phyloP scores from a whole-genome alignment of 768 basidiomycete genomes.

The Hortiboletus flavorubellus region DNA sequence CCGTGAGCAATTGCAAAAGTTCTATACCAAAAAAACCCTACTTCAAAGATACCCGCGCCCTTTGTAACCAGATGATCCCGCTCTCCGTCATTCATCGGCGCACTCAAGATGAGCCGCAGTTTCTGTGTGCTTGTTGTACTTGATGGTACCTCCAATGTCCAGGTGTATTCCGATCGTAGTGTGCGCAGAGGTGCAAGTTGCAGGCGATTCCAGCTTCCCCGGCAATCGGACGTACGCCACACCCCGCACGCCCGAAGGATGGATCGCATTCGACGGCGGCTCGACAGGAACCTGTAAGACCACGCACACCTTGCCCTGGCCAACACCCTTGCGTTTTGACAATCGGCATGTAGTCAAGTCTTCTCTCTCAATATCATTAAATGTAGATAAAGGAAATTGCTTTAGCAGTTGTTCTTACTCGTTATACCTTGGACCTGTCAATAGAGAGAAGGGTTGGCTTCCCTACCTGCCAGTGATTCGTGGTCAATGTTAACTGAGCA shows the following conservation, averaged over 20 bases:
- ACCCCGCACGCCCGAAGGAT: constrained; percentile 49
- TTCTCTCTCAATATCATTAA: background rate
- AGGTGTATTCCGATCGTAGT: constrained; percentile 29
- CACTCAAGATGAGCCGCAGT: constrained; percentile 36
- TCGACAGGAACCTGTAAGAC: constrained; percentile 45
- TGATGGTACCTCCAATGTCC: constrained; percentile 42
- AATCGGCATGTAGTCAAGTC: constrained; percentile 1
- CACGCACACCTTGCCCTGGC: background rate
- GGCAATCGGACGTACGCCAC: constrained; percentile 50
- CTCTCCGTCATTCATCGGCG: constrained; percentile 38
- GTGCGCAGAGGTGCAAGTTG: constrained; percentile 24
- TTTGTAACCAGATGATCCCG: constrained; percentile 24
- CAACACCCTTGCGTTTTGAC: background rate
- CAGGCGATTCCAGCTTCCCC: constrained; percentile 30
- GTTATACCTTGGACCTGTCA: too few relatives aligned
- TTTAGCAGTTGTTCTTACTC: background rate
- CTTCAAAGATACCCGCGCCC: constrained; percentile 47
- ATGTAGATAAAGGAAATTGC: constrained; percentile 9
- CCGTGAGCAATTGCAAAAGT: too few relatives aligned
- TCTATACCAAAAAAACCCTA: constrained; percentile 43
- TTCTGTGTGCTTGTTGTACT: constrained; percentile 1
- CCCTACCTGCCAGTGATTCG: too few relatives aligned
- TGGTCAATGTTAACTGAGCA: too few relatives aligned
- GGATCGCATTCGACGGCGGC: constrained; percentile 44
- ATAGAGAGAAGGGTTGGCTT: too few relatives aligned